Conservation (phyloP, 2,329 filamentous ascomycete species). For the Aspergillus fischeri region DNA sequence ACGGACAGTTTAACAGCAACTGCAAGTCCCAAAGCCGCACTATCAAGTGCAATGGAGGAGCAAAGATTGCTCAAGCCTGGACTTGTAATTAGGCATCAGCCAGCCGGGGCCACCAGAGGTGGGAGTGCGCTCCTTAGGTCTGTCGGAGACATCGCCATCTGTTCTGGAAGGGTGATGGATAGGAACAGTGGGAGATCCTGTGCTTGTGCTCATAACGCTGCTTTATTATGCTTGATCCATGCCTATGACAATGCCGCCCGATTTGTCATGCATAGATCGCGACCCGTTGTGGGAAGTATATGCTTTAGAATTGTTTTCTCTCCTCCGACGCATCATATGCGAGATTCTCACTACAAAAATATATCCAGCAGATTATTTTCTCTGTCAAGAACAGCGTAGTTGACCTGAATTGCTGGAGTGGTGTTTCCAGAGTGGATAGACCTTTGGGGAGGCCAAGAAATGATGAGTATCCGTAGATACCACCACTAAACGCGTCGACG, state of each 20-base stretch:
- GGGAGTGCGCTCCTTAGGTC: neutral
- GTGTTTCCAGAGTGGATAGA: neutral
- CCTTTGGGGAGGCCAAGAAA: conserved; percentile 9
- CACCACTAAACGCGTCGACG: conserved; percentile 40
- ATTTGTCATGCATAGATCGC: neutral
- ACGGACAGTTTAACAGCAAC: neutral
- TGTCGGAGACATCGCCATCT: neutral
- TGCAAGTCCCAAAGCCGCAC: neutral
- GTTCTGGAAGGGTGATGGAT: neutral
- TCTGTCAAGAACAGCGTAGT: neutral
- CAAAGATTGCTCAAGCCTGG: neutral
- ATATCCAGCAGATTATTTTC: neutral
- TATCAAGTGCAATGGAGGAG: neutral
- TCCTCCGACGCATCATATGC: neutral
- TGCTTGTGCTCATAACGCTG: neutral
- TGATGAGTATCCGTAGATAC: neutral
- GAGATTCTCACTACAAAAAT: neutral
- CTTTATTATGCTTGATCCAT: neutral
- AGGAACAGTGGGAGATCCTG: neutral
- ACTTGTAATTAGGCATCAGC: neutral
- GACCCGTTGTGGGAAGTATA: neutral
- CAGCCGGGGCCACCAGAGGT: neutral
- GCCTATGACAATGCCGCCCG: neutral
- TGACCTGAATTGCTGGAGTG: neutral
- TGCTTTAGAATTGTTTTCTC: neutral